Conservation (phyloP, 1,284 basidiomycete species). For the Rhodotorula sp. region DNA sequence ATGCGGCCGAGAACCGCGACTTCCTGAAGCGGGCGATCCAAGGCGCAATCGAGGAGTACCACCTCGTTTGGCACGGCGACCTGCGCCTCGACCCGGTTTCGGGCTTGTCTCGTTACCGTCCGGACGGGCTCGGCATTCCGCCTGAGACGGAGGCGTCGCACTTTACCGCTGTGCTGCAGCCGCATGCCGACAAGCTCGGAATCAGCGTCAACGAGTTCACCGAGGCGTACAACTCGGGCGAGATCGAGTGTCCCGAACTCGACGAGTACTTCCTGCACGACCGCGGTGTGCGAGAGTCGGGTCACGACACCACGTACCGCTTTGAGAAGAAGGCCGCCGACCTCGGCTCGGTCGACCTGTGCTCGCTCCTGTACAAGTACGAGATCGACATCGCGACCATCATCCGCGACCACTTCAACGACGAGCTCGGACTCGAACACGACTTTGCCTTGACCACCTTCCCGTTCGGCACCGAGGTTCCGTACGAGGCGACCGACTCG, state of each 20-base stretch:
- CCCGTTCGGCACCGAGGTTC: slow-evolving; percentile 70
- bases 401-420: slow-evolving; percentile 90
- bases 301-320: slow-evolving; percentile 96
- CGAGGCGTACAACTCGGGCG: slow-evolving; percentile 86
- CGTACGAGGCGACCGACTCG: slow-evolving; percentile 25
- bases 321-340: slow-evolving; percentile 92
- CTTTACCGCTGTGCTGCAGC: slow-evolving; percentile 95
- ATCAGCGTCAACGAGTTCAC: slow-evolving; percentile 97
- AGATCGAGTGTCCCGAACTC: slow-evolving; percentile 78
- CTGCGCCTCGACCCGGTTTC: slow-evolving; percentile 90
- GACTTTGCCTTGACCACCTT: slow-evolving; percentile 88
- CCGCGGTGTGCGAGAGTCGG: slow-evolving; percentile 55
- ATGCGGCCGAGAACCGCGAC: slow-evolving; percentile 73
- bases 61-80: slow-evolving; percentile 86
- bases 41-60: slow-evolving; percentile 97
- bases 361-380: slow-evolving; percentile 81
- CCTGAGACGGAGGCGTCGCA: slow-evolving; percentile 98
- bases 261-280: slow-evolving; percentile 99
- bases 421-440: slow-evolving; percentile 83
- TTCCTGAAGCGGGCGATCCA: slow-evolving; percentile 95
- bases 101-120: slow-evolving; percentile 88
- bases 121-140: slow-evolving; percentile 83
- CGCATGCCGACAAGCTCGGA: slow-evolving; percentile 87
- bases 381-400: slow-evolving; percentile 64
- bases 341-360: slow-evolving; percentile 92